Base-by-base conservation (phyloP, 2,329 filamentous ascomycete species). In the Cryphonectria nitschkei region DNA sequence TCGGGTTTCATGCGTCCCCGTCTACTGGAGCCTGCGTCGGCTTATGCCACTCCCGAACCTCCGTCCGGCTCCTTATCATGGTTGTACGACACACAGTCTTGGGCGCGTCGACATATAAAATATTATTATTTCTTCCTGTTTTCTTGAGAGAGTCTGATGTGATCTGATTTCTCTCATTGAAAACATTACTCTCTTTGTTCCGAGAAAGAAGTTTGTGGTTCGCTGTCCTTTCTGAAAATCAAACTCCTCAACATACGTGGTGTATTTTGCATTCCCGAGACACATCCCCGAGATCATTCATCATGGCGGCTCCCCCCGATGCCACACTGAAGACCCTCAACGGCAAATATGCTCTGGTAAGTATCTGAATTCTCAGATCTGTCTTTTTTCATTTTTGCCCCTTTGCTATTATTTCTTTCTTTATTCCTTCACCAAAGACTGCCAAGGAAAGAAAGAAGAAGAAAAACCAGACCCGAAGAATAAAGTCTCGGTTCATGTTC, bases 1-100 rank as follows among this genome's bases (percentile, higher is more conserved):
- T 69, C 68, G 68, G 68, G 68, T 66, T 69, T 69, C 63, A 52
- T 60, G 63, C 61, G 26, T 69, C 54, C 50, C 68, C 61, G 50
- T 22, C 34, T 50, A 37, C 22, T 46, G 46, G 63, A 41, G 58
- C 39, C 68, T 29, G 34, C 2, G n/a, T 70, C 68, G 68, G 68
- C 64, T 39, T 67, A 54, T 56, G 62, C 68, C 46, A 62, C 63
- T 39, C 68, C 68, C 68, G 68, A 70, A 32, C 32, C 68, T 67
- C 68, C 68, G 68, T 65, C 43, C 63, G 39, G 56, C 32, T 22
- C 8, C 34, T 22, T 41, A 58, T 60, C 50, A 65, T n/a, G 2
- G 9, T 22, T 34, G 14, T 43, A 8, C 43, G 22, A 11, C 13
- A 16, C 13, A 5, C 22, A 16, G 1, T 29, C 7, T 37, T 34